Percentiles rank a stretch among this genome's conserved stretches.
These are phyloP conservation scores for Discostella stelligera DNA, from an alignment of 352 stramenopile genomes.

Conservation along the genomic window DNA sequence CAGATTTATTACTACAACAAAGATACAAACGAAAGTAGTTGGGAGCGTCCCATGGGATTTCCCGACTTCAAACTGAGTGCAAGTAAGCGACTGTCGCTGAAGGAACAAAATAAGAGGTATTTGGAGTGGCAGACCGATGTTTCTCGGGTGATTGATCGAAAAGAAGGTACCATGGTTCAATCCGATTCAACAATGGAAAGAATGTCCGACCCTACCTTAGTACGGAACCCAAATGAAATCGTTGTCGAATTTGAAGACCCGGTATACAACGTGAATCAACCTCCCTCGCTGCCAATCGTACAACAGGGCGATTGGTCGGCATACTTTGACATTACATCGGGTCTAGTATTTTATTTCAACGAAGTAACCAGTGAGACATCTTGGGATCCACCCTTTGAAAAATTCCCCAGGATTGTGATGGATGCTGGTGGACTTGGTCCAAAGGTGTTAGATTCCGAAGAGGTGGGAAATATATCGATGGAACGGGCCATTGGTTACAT, in stretches of 20 bases:
- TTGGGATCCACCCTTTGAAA: slow-evolving; percentile 32
- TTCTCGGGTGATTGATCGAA: neutral
- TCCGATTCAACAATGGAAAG: slow-evolving; percentile 6
- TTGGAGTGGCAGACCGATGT: slow-evolving; percentile 24
- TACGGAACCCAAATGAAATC: neutral
- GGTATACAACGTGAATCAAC: slow-evolving; percentile 1
- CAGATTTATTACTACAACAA: slow-evolving; percentile 63
- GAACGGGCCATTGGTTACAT: slow-evolving; percentile 31
- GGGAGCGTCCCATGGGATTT: slow-evolving; percentile 46
- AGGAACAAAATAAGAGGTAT: slow-evolving; percentile 30
- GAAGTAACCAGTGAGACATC: slow-evolving; percentile 15
- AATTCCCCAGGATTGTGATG: slow-evolving; percentile 33
- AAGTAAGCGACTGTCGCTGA: slow-evolving; percentile 14
- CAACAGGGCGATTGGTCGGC: slow-evolving; percentile 40
- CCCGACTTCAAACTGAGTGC: slow-evolving; percentile 34
- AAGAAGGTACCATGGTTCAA: neutral
- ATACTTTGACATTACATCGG: slow-evolving; percentile 38
- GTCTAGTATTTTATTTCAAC: slow-evolving; percentile 44
- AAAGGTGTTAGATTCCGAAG: slow-evolving; percentile 24
- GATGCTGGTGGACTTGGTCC: slow-evolving; percentile 10
- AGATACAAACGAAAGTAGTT: slow-evolving; percentile 43
- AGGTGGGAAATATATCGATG: slow-evolving; percentile 33
- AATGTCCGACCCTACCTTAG: neutral
- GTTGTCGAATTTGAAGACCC: neutral
- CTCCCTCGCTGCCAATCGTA: slow-evolving; percentile 17